phyloP scores from a whole-genome alignment of 306 rosid genomes.

The Notholithocarpus densiflorus region DNA sequence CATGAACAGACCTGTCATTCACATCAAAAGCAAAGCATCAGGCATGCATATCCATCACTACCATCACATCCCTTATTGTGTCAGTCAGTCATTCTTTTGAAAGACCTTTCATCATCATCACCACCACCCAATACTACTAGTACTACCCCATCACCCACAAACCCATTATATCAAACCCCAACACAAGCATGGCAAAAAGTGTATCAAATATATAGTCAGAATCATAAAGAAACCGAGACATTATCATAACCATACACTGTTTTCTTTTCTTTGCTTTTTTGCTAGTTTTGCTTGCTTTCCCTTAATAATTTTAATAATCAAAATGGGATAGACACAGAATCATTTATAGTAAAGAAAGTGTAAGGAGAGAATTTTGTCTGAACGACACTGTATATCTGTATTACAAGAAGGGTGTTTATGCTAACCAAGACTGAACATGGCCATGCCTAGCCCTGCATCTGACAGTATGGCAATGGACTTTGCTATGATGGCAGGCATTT shows the following conservation, averaged over 20 bases:
- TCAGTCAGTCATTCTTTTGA: slow-evolving; percentile 40
- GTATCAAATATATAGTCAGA: neutral
- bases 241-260: slow-evolving; percentile 37
- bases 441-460: slow-evolving; percentile 98
- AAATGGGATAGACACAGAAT: slow-evolving; percentile 17
- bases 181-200: slow-evolving; percentile 37
- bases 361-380: neutral
- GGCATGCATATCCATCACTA: slow-evolving; percentile 31
- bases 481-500: slow-evolving; percentile 83
- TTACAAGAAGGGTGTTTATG: neutral
- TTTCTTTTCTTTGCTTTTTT: slow-evolving; percentile 29
- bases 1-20: slow-evolving; percentile 81
- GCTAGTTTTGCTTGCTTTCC: slow-evolving; percentile 16
- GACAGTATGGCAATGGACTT: slow-evolving; percentile 86
- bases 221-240: slow-evolving; percentile 36
- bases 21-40: slow-evolving; percentile 8
- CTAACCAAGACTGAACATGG: slow-evolving; percentile 98
- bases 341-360: slow-evolving; percentile 8
- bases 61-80: slow-evolving; percentile 17
- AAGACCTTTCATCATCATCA: slow-evolving; percentile 59
- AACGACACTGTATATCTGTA: neutral
- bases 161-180: slow-evolving; percentile 24
- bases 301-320: slow-evolving; percentile 22
- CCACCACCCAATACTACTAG: slow-evolving; percentile 13
- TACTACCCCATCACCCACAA: neutral